These are phyloP conservation scores for Schwanniomyces sp. DNA, from an alignment of 805 yeast genomes.

Conservation along the genomic window DNA sequence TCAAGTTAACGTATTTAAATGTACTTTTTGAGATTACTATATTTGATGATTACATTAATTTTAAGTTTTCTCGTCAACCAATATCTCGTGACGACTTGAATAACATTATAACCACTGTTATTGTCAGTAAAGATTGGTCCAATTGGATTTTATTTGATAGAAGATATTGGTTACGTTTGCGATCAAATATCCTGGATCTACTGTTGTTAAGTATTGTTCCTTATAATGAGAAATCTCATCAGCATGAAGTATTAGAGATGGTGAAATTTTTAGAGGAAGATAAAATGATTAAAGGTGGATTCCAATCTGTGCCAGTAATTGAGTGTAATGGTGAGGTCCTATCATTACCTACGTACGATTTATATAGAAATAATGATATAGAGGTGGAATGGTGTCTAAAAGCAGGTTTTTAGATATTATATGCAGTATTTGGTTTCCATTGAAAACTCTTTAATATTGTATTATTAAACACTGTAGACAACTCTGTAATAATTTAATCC, in stretches of 20 bases:
- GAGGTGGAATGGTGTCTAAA: constrained; percentile 14
- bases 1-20: constrained; percentile 21
- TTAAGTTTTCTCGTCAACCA: constrained; percentile 21
- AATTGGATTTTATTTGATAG: constrained; percentile 39
- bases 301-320: constrained; percentile 10
- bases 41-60: constrained; percentile 3
- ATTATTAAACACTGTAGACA: background rate
- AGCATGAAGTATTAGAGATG: background rate
- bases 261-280: background rate
- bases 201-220: constrained; percentile 11
- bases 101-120: background rate
- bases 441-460: background rate
- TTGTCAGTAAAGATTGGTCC: constrained; percentile 14
- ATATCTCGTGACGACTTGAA: constrained; percentile 10
- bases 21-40: constrained; percentile 14
- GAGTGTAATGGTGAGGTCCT: background rate
- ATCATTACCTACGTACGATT: constrained; percentile 14
- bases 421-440: background rate
- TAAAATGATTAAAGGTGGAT: background rate
- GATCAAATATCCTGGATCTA: background rate
- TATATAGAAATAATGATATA: constrained; percentile 3
- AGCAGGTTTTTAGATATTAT: background rate
- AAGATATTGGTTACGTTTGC: constrained; percentile 35
- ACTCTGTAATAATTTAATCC: background rate
- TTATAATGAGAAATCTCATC: constrained; percentile 8